Base-by-base conservation (phyloP, 2,329 filamentous ascomycete species). In the Nigrospora oryzae region DNA sequence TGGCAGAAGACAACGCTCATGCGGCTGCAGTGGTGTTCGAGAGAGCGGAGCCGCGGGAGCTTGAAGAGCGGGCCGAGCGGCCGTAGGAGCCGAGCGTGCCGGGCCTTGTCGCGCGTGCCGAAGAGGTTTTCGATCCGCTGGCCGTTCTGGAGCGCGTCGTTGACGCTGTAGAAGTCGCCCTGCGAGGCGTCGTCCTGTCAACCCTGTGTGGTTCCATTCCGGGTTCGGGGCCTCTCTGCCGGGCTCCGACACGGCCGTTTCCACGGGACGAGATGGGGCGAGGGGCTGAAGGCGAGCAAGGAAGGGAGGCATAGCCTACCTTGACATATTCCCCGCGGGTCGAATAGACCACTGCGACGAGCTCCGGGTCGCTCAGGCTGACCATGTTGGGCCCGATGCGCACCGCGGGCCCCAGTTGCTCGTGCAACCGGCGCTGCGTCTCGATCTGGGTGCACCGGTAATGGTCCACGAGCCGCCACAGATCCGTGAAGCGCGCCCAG, bases 331-430 rank as follows among this genome's bases (percentile, higher is more conserved):
- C 54, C 1, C 51, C 53, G 13, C 63, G 58, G 23, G 54, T 61
- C 35, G 50, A 60, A 36, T 67, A 70, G 10, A 69, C 50, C 1
- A 56, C 58, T 41, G 62, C 63, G 47, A 63, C 57, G 43, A 69
- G 45, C 23, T 63, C 59, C 1, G 66, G 65, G 0, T 59, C 53
- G 42, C 67, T 62, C 5, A 70, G 49, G 35, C 63, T 61, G 2
- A 69, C 48, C 3, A 63, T 47, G 35, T 65, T 65, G 4, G 68
- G 68, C 1, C 58, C 65, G n/a, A 69, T 61, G 8, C 64, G 64
- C 3, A 71, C 64, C 11, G 67, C 59, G 0, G 66, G 64, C 0
- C 67, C 67, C 47, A 69, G 62, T 46, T 61, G 57, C 7, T 58
- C 51, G 43, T 69, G 67, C 0, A 69, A 30, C 5, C 30, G 30